Evolutionary conservation across 1,284 basidiomycete genomes (phyloP), one percentile per base, ranked within the genome.

Genomic region (Marasmius fiardii): DNA sequence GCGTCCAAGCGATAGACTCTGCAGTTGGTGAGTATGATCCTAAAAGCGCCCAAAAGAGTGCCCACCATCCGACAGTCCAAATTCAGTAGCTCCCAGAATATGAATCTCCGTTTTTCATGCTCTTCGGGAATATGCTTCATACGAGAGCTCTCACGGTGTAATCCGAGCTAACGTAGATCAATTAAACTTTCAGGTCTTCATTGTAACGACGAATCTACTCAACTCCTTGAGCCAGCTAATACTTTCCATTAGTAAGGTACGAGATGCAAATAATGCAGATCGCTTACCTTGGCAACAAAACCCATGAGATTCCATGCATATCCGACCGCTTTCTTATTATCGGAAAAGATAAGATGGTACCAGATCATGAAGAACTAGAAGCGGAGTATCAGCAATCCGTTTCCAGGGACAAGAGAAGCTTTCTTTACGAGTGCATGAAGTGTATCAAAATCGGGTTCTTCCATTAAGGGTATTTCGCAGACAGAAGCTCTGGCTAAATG

Each of bases 1-100:
- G n/a, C 87, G 79, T 28, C 86, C 88, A 57, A 88, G 85, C n/a
- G 86, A 90, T 50, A 90, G 73, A 60, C 83, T 86, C 88, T 88
- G 57, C 55, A 39, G 39, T 20, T 35, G 52, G 28, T 43, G 47
- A 37, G 43, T 44, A 44, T 56, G 12, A 45, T 37, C 44, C 23
- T 26, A 39, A 10, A 34, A 24, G 24, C 39, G 11, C 57, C 11
- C 54, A 55, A 49, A 54, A 18, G 8, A 8, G 12, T 21, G 68
- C 74, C 60, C 64, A 89, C 87, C 81, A 90, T 85, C 62, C 88
- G 82, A 55, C 84, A 85, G 61, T 90, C 87, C 65, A 90, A 77
- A 61, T 86, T 86, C 57, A 87, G 77, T 54, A 90, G 71, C 65
- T 90, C 87, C 83, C 87, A 90, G 66, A 90, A 84, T 47, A 90